Percentiles rank a stretch among this genome's conserved stretches.
Evolutionary conservation across 306 rosid species (phyloP).

Genomic region (Acmispon strigosus): DNA sequence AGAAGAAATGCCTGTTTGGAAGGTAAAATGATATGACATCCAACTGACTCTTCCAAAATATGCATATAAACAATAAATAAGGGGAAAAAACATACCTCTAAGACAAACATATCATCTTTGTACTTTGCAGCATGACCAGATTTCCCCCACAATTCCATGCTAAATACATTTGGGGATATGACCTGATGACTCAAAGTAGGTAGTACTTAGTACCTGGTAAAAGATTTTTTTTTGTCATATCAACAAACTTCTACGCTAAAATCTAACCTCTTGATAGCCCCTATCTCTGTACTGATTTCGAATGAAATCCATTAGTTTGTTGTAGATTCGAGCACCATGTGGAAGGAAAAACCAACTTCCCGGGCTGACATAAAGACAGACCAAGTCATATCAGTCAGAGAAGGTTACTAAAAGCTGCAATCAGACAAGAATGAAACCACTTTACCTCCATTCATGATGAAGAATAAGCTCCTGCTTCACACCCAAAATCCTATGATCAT

Average conservation of each 20-base stretch:
- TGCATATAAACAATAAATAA: background rate
- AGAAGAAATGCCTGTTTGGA: background rate
- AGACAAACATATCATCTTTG: conserved; percentile 85
- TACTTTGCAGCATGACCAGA: conserved; percentile 97
- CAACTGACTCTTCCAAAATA: background rate
- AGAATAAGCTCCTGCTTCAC: conserved; percentile 86
- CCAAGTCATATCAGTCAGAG: conserved; percentile 16
- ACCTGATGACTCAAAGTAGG: conserved; percentile 52
- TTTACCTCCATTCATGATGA: conserved; percentile 90
- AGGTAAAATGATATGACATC: background rate
- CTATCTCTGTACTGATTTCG: conserved; percentile 68
- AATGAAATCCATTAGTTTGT: conserved; percentile 70
- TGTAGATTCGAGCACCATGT: conserved; percentile 75
- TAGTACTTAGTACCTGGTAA: background rate
- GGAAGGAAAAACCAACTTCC: conserved; percentile 99
- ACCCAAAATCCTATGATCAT: conserved; percentile 87
- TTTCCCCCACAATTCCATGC: conserved; percentile 92
- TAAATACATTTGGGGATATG: conserved; percentile 83
- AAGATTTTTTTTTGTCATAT: background rate
- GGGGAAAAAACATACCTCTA: conserved; percentile 56
- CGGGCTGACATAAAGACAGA: conserved; percentile 48
- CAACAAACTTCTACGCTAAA: conserved; percentile 6
- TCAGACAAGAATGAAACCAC: background rate
- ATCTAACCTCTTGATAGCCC: conserved; percentile 85
- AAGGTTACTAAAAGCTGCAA: conserved; percentile 4